Percentiles rank a stretch among this genome's conserved stretches.
Conservation (phyloP, 768 basidiomycete genomes). For the Hericium alpestre region DNA sequence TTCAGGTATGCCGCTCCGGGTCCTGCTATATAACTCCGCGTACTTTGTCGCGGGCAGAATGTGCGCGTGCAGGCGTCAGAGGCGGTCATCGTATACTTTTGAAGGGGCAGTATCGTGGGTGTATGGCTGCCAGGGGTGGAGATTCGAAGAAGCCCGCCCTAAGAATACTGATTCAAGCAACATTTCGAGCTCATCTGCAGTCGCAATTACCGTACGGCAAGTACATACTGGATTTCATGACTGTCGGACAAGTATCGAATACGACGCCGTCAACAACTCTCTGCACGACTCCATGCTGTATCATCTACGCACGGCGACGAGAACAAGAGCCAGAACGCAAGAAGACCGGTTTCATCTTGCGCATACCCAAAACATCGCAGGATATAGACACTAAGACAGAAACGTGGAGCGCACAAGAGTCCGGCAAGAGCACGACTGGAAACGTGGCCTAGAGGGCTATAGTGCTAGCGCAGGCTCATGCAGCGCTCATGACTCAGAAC, state of each 20-base stretch:
- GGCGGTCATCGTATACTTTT: slow-evolving; percentile 25
- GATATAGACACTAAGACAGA: slow-evolving; percentile 47
- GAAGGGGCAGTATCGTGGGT: background rate
- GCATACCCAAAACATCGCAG: slow-evolving; percentile 14
- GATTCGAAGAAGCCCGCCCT: too few species aligned
- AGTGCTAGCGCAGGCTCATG: too few species aligned
- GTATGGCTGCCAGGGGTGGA: too few species aligned
- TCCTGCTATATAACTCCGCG: slow-evolving; percentile 26
- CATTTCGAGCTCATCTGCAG: too few species aligned
- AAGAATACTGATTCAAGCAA: too few species aligned
- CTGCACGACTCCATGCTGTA: too few species aligned
- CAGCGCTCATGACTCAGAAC: slow-evolving; percentile 51
- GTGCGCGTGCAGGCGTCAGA: slow-evolving; percentile 26
- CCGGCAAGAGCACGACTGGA: slow-evolving; percentile 39
- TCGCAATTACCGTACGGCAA: too few species aligned
- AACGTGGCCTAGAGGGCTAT: slow-evolving; percentile 47
- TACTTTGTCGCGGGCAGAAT: slow-evolving; percentile 23
- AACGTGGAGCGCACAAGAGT: slow-evolving; percentile 47
- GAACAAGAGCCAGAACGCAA: too few species aligned
- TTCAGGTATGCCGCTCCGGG: slow-evolving; percentile 17
- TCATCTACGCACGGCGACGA: too few species aligned
- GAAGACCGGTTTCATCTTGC: slow-evolving; percentile 50
- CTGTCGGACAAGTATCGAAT: too few species aligned
- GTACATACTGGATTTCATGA: too few species aligned
- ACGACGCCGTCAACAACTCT: too few species aligned